A percentile compares a stretch with the other conserved stretches of the same genome.
Conservation (phyloP, 148 eudicot species). For the Rhododendron williamsianum region DNA sequence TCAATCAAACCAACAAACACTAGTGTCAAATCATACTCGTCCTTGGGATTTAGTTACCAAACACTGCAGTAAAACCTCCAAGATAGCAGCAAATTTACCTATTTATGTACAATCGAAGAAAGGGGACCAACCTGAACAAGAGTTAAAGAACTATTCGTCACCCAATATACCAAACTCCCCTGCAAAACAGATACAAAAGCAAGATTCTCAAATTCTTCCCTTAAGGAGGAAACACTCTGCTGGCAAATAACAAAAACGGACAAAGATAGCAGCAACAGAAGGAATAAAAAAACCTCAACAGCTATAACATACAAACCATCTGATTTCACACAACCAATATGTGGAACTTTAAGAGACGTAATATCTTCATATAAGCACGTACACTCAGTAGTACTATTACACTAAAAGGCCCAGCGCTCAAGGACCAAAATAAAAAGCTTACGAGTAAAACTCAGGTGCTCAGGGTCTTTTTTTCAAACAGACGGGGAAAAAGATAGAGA, state of each 20-base stretch:
- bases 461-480: neutral
- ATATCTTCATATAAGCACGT: neutral
- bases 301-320: neutral
- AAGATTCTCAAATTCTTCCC: conserved; percentile 3
- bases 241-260: neutral
- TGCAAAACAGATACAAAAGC: conserved; percentile 27
- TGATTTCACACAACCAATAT: neutral
- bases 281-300: neutral
- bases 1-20: neutral
- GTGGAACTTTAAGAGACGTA: neutral
- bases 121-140: conserved; percentile 56
- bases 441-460: neutral
- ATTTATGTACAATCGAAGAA: neutral
- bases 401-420: neutral
- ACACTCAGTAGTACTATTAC: neutral
- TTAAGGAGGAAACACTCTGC: neutral
- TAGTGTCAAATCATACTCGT: conserved; percentile 1
- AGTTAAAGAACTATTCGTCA: conserved; percentile 57
- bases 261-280: neutral
- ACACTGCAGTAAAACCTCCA: neutral
- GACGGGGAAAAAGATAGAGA: neutral
- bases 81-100: neutral
- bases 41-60: neutral
- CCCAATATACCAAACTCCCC: conserved; percentile 88
- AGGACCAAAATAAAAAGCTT: neutral